These are phyloP conservation scores for Phalaenopsis hybrid DNA, from an alignment of 116 monocot species.

Conservation along the genomic window DNA sequence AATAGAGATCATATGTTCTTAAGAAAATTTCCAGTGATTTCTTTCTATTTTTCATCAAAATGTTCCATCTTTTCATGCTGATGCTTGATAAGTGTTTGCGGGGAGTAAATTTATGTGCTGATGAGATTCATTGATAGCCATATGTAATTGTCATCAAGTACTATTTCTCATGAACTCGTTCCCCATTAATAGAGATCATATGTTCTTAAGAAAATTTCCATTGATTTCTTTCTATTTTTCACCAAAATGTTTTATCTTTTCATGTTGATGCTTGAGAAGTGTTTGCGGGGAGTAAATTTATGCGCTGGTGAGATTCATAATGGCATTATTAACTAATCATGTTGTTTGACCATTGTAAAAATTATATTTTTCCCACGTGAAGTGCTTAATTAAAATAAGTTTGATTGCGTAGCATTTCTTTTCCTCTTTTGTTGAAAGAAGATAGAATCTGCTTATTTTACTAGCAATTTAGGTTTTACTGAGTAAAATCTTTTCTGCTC, in stretches of 20 bases:
- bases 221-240: neutral
- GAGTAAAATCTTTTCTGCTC: neutral
- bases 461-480: neutral
- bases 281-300: neutral
- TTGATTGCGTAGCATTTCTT: neutral
- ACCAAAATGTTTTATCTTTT: neutral
- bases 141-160: neutral
- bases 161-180: neutral
- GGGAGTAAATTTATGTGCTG: neutral
- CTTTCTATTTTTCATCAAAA: neutral
- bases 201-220: too few species aligned
- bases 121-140: neutral
- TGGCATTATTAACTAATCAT: neutral
- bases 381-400: neutral
- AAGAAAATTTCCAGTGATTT: too few species aligned
- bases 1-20: too few species aligned
- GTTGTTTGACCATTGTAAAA: neutral
- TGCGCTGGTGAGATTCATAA: neutral
- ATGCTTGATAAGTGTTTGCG: neutral
- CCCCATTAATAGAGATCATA: too few species aligned
- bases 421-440: neutral
- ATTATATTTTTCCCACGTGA: neutral
- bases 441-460: slow-evolving; percentile 7
- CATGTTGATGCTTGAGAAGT: neutral
- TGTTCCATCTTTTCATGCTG: neutral